These are phyloP conservation scores for Podospora pseudocomata DNA, from an alignment of 495 filamentous ascomycete species.

Conservation along the genomic window DNA sequence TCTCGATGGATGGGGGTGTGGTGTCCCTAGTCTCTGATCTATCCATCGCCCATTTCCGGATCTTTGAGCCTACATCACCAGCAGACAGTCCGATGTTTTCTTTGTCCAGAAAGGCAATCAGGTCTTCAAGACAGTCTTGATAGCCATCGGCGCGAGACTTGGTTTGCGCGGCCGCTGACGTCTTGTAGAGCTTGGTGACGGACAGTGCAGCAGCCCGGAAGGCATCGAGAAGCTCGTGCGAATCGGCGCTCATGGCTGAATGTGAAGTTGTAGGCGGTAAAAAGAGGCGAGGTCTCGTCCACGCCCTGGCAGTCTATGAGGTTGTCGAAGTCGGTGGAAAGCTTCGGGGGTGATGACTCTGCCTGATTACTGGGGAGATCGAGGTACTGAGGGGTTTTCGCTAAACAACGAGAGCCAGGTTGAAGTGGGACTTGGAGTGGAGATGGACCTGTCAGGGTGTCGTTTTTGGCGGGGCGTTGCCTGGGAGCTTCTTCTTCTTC, in stretches of 20 bases:
- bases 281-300: neutral
- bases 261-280: neutral
- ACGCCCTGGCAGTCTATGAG: neutral
- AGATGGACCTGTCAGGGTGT: neutral
- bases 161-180: slow-evolving; percentile 70
- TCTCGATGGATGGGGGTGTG: slow-evolving; percentile 51
- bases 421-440: slow-evolving; percentile 13
- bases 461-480: slow-evolving; percentile 3
- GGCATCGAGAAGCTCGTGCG: slow-evolving; percentile 75
- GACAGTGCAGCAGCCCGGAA: slow-evolving; percentile 92
- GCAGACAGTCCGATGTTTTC: slow-evolving; percentile 71
- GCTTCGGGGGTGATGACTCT: neutral
- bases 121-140: slow-evolving; percentile 88
- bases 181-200: slow-evolving; percentile 94
- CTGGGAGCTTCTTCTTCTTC: neutral
- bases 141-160: slow-evolving; percentile 76
- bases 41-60: slow-evolving; percentile 83
- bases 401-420: slow-evolving; percentile 14
- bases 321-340: slow-evolving; percentile 9
- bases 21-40: slow-evolving; percentile 60
- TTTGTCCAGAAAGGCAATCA: slow-evolving; percentile 77
- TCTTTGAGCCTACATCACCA: slow-evolving; percentile 68
- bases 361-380: neutral
- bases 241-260: slow-evolving; percentile 45
- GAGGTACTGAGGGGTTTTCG: slow-evolving; percentile 22